phyloP scores from a whole-genome alignment of 495 filamentous ascomycete genomes.

The Oleoguttula mirabilis region DNA sequence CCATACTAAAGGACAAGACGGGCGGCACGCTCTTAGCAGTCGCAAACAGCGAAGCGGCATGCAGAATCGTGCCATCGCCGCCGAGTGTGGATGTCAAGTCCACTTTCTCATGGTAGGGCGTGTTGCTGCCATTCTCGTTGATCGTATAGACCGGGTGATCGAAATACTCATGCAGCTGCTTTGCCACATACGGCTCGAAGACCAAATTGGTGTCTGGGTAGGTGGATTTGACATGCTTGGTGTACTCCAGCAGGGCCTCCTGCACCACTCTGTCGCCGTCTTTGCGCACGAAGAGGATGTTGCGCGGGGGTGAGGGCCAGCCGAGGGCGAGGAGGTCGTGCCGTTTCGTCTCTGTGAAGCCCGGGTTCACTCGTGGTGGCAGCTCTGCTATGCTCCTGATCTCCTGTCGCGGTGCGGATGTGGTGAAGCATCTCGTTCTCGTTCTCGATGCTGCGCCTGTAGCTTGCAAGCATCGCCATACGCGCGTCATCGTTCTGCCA shows the following conservation, averaged over 20 bases:
- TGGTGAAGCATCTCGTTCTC: slow-evolving; percentile 35
- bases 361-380: slow-evolving; percentile 41
- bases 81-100: slow-evolving; percentile 83
- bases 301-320: slow-evolving; percentile 83
- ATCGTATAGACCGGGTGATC: slow-evolving; percentile 60
- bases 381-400: slow-evolving; percentile 41
- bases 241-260: slow-evolving; percentile 62
- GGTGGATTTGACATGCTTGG: slow-evolving; percentile 63
- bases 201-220: slow-evolving; percentile 75
- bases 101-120: slow-evolving; percentile 49
- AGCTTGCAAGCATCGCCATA: slow-evolving; percentile 9
- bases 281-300: slow-evolving; percentile 84
- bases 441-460: not conserved
- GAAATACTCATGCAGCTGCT: slow-evolving; percentile 58
- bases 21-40: slow-evolving; percentile 73
- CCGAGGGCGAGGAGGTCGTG: slow-evolving; percentile 65
- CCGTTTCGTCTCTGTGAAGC: slow-evolving; percentile 43
- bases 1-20: slow-evolving; percentile 93
- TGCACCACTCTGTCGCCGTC: slow-evolving; percentile 59
- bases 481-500: slow-evolving; percentile 15
- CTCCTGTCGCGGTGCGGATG: slow-evolving; percentile 29
- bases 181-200: slow-evolving; percentile 65
- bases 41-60: slow-evolving; percentile 80
- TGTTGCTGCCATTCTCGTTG: not conserved
- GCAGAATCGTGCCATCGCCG: slow-evolving; percentile 90